Conservation (phyloP, 345 rosid genomes). For the Trapa incisa region DNA sequence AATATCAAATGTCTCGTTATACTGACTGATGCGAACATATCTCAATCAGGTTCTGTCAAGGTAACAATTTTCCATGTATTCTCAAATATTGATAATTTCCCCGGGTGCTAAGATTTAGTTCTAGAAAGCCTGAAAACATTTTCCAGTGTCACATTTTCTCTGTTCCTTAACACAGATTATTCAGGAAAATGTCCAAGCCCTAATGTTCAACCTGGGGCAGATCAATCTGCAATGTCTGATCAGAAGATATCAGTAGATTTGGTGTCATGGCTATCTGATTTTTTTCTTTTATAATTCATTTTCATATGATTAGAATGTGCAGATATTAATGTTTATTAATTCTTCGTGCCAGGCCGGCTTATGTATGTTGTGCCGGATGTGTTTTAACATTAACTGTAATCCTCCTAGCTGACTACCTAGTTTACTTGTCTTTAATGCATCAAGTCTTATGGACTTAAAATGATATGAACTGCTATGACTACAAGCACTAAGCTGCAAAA, state of each 20-base stretch:
- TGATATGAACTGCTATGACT: too few relatives aligned
- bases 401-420: background rate
- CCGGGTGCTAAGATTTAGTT: background rate
- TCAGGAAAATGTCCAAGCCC: background rate
- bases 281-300: background rate
- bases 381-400: background rate
- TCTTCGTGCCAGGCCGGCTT: background rate
- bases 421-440: background rate
- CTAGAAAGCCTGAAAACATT: background rate
- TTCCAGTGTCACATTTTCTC: background rate
- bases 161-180: background rate
- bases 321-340: background rate
- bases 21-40: slow-evolving; percentile 59
- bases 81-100: background rate
- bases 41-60: slow-evolving; percentile 67
- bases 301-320: background rate
- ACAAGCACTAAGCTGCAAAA: background rate
- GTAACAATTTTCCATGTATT: slow-evolving; percentile 20
- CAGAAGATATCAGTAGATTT: background rate
- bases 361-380: background rate
- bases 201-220: background rate
- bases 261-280: background rate
- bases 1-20: slow-evolving; percentile 80
- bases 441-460: background rate
- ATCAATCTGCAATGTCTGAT: background rate